phyloP scores from a whole-genome alignment of 2,329 filamentous ascomycete genomes.

The Calonectria multiphialidica region DNA sequence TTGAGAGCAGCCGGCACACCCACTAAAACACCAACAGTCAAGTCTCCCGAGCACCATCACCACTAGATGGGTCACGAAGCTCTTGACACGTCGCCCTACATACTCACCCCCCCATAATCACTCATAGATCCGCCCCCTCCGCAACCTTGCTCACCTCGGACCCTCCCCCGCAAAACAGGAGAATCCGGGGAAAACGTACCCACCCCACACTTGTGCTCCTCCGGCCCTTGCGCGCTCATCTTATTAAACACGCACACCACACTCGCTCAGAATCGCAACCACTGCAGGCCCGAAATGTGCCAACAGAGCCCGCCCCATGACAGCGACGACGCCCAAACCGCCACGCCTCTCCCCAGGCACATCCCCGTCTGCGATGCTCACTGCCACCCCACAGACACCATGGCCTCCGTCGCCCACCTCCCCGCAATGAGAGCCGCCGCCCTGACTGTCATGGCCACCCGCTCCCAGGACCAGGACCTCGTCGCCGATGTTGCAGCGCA shows the following conservation, averaged over 20 bases:
- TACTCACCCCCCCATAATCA: not conserved
- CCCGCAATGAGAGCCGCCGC: slow-evolving; percentile 73
- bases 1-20: not conserved
- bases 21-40: not conserved
- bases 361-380: slow-evolving; percentile 82
- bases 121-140: not conserved
- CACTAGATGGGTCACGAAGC: not conserved
- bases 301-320: slow-evolving; percentile 1
- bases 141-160: not conserved
- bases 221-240: not conserved
- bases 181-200: slow-evolving; percentile 5
- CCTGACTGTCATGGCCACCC: slow-evolving; percentile 83
- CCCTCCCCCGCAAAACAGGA: not conserved
- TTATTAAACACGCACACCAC: not conserved
- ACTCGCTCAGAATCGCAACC: not conserved
- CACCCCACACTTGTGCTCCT: not conserved
- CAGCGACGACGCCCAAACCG: not conserved
- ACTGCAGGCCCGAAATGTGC: slow-evolving; percentile 1
- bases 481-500: slow-evolving; percentile 72
- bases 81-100: slow-evolving; percentile 9
- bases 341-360: slow-evolving; percentile 72
- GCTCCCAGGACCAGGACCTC: slow-evolving; percentile 80
- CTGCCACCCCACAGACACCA: slow-evolving; percentile 86
- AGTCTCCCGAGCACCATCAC: not conserved
- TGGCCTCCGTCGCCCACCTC: slow-evolving; percentile 70